These are phyloP conservation scores for Mycena alexandri DNA, from an alignment of 768 basidiomycete species.

Conservation along the genomic window DNA sequence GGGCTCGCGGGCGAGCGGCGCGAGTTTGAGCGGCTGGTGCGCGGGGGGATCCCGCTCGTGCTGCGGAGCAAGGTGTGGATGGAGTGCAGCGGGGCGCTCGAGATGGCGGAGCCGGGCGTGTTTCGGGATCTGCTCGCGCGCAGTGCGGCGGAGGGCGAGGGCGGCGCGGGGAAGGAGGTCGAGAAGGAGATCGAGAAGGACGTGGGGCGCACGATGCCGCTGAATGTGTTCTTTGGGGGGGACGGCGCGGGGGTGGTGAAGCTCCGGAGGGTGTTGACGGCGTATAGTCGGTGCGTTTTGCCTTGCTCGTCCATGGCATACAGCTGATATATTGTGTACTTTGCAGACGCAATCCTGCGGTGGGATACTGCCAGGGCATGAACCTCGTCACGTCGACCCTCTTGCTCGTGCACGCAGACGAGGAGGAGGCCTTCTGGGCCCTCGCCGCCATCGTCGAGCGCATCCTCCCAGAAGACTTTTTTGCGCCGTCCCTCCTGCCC, in stretches of 20 bases:
- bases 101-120: conserved; percentile 91
- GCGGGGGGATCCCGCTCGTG: conserved; percentile 87
- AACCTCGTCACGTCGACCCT: conserved; percentile 96
- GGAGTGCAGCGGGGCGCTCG: conserved; percentile 94
- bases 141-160: conserved; percentile 41
- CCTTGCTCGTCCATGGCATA: conserved; percentile 1
- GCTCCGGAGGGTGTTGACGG: conserved; percentile 87
- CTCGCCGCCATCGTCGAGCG: conserved; percentile 90
- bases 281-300: conserved; percentile 91
- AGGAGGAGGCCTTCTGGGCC: conserved; percentile 98
- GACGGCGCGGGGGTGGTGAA: conserved; percentile 96
- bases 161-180: conserved; percentile 55
- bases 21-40: conserved; percentile 84
- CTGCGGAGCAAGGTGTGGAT: conserved; percentile 92
- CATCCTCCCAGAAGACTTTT: conserved; percentile 93
- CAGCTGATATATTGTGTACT: background rate
- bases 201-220: conserved; percentile 90
- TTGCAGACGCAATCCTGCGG: conserved; percentile 85
- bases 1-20: conserved; percentile 83
- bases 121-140: conserved; percentile 87
- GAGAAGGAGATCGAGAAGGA: conserved; percentile 95
- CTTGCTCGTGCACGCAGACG: conserved; percentile 91
- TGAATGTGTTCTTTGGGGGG: conserved; percentile 97
- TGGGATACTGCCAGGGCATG: conserved; percentile 97
- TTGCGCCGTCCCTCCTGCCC: conserved; percentile 90